Conservation (phyloP, 352 stramenopile genomes). For the Globisporangium paddicum region DNA sequence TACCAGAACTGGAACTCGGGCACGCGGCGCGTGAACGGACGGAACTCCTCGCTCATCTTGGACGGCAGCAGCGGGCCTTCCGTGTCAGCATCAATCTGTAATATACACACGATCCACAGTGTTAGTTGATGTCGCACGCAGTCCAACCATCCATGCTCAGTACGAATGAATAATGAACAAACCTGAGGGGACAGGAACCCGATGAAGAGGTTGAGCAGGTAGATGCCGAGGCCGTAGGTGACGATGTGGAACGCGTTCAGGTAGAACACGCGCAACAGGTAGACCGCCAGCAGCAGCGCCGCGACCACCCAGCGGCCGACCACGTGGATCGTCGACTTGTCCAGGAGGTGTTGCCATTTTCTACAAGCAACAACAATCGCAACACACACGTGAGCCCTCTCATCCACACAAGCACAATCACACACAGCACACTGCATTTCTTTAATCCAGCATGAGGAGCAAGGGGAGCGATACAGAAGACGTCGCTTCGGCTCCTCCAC, state of each 20-base stretch:
- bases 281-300: constrained; percentile 80
- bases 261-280: constrained; percentile 91
- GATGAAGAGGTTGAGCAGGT: constrained; percentile 99
- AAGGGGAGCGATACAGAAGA: background rate
- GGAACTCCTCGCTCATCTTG: constrained; percentile 88
- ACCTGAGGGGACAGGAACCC: constrained; percentile 98
- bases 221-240: constrained; percentile 98
- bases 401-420: background rate
- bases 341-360: constrained; percentile 96
- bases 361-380: constrained; percentile 23
- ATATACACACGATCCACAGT: background rate
- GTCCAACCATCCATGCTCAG: background rate
- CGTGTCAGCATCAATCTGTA: constrained; percentile 77
- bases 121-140: background rate
- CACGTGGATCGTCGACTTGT: constrained; percentile 97
- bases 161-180: background rate
- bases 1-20: constrained; percentile 99
- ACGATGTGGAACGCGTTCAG: constrained; percentile 98
- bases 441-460: background rate
- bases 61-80: constrained; percentile 90
- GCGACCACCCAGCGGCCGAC: constrained; percentile 91
- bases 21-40: constrained; percentile 91
- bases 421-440: background rate
- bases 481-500: background rate
- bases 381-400: background rate